phyloP scores from a whole-genome alignment of 2,329 filamentous ascomycete species.

The Colletotrichum tropicale region DNA sequence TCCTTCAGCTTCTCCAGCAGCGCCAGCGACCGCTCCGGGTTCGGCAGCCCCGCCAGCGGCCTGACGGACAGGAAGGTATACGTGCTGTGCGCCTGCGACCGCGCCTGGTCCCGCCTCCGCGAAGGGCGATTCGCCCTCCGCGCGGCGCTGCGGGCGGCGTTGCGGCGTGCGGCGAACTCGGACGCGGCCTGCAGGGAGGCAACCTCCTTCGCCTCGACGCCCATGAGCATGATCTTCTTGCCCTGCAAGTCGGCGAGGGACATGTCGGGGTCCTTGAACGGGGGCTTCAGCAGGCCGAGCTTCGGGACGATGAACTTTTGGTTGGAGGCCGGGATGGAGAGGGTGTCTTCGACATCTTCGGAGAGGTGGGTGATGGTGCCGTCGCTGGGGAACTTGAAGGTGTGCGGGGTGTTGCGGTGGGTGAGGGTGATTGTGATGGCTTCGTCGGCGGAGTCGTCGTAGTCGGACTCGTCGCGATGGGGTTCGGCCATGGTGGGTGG shows the following conservation, averaged over 20 bases:
- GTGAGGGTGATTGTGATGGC: slow-evolving; percentile 48
- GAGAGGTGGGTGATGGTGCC: slow-evolving; percentile 65
- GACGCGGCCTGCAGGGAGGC: slow-evolving; percentile 55
- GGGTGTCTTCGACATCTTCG: slow-evolving; percentile 54
- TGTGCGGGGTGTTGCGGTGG: slow-evolving; percentile 50
- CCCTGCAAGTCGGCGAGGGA: slow-evolving; percentile 51
- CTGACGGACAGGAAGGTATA: slow-evolving; percentile 85
- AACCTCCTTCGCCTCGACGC: slow-evolving; percentile 65
- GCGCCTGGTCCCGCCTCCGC: slow-evolving; percentile 37
- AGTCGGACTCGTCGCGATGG: slow-evolving; percentile 8
- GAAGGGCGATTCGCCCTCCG: slow-evolving; percentile 36
- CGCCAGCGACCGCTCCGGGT: slow-evolving; percentile 70
- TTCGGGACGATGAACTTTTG: slow-evolving; percentile 75
- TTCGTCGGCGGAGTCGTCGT: slow-evolving; percentile 23
- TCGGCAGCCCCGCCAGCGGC: slow-evolving; percentile 78
- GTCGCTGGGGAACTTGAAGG: slow-evolving; percentile 46
- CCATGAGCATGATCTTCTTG: slow-evolving; percentile 71
- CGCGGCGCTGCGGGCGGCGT: slow-evolving; percentile 42
- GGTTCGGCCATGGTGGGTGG: slow-evolving; percentile 15
- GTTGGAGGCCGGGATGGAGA: slow-evolving; percentile 65
- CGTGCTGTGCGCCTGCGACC: slow-evolving; percentile 59
- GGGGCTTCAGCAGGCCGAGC: slow-evolving; percentile 66
- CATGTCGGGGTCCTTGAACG: slow-evolving; percentile 63
- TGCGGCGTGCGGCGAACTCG: slow-evolving; percentile 51
- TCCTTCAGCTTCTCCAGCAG: slow-evolving; percentile 79